Evolutionary conservation across 176 grass and related monocot genomes (phyloP).

Genomic region (Cymbopogon citratus): DNA sequence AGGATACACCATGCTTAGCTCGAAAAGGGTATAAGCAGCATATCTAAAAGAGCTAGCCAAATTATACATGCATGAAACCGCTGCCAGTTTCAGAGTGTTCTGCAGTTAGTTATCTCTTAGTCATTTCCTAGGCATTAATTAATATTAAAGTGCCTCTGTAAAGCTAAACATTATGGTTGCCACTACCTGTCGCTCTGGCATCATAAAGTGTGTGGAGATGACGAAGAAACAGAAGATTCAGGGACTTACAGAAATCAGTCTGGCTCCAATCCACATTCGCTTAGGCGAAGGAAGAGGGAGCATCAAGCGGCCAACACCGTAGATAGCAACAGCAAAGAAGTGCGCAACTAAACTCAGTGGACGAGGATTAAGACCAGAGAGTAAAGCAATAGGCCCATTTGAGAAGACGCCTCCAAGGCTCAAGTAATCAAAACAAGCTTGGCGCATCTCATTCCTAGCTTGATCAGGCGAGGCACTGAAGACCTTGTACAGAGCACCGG

Average conservation of each 20-base stretch:
- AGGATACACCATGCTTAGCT: background rate
- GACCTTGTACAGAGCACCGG: slow-evolving; percentile 94
- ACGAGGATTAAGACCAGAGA: slow-evolving; percentile 91
- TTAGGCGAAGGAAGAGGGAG: slow-evolving; percentile 78
- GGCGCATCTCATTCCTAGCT: slow-evolving; percentile 89
- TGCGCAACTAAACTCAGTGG: slow-evolving; percentile 90
- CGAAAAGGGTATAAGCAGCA: background rate
- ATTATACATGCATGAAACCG: background rate
- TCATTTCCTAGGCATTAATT: background rate
- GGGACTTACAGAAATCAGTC: slow-evolving; percentile 78
- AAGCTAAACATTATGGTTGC: background rate
- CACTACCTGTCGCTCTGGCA: background rate
- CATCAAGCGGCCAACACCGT: slow-evolving; percentile 81
- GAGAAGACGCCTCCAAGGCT: slow-evolving; percentile 88
- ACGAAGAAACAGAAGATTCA: background rate
- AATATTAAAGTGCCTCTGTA: background rate
- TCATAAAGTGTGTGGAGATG: background rate
- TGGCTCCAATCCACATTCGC: slow-evolving; percentile 73
- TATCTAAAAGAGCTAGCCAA: background rate
- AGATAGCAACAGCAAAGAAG: slow-evolving; percentile 97
- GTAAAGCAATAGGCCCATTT: slow-evolving; percentile 72
- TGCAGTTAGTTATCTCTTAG: background rate
- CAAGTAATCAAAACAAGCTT: slow-evolving; percentile 97
- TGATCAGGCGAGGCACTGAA: slow-evolving; percentile 83
- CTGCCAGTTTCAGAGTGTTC: background rate